Conservation (phyloP, 768 basidiomycete genomes). For the Phallus indusiatus region DNA sequence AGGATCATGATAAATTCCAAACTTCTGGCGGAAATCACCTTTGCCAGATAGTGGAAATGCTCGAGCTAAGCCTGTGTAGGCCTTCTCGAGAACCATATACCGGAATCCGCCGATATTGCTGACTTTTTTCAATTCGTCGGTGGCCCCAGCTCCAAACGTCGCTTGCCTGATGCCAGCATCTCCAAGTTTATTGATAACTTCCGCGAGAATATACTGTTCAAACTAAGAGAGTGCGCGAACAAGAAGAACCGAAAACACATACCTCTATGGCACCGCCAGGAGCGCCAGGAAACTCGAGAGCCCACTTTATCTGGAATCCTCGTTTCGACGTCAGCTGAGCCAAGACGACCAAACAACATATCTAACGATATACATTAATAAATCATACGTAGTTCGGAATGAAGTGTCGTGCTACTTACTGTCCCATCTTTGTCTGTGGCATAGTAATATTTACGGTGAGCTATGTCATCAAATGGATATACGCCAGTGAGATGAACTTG, state of each 20-base stretch:
- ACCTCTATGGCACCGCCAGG: slow-evolving; percentile 29
- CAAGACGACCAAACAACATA: slow-evolving; percentile 31
- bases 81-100: slow-evolving; percentile 28
- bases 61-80: slow-evolving; percentile 28
- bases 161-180: slow-evolving; percentile 27
- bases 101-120: slow-evolving; percentile 25
- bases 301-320: slow-evolving; percentile 39
- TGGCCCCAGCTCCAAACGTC: slow-evolving; percentile 33
- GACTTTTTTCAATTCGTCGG: slow-evolving; percentile 21
- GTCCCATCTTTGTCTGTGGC: slow-evolving; percentile 32
- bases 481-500: slow-evolving; percentile 44
- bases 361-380: slow-evolving; percentile 9
- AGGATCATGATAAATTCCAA: slow-evolving; percentile 24
- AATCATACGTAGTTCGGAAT: neutral
- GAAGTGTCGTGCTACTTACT: slow-evolving; percentile 16
- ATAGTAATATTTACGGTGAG: slow-evolving; percentile 50
- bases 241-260: neutral
- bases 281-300: slow-evolving; percentile 33
- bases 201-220: slow-evolving; percentile 23
- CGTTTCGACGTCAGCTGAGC: slow-evolving; percentile 30
- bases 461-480: slow-evolving; percentile 45
- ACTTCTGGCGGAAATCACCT: slow-evolving; percentile 31
- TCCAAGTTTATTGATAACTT: slow-evolving; percentile 29
- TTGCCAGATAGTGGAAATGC: slow-evolving; percentile 27
- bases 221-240: neutral